Evolutionary conservation across 2,329 filamentous ascomycete species (phyloP).

Genomic region (Talaromyces albobiverticillius): DNA sequence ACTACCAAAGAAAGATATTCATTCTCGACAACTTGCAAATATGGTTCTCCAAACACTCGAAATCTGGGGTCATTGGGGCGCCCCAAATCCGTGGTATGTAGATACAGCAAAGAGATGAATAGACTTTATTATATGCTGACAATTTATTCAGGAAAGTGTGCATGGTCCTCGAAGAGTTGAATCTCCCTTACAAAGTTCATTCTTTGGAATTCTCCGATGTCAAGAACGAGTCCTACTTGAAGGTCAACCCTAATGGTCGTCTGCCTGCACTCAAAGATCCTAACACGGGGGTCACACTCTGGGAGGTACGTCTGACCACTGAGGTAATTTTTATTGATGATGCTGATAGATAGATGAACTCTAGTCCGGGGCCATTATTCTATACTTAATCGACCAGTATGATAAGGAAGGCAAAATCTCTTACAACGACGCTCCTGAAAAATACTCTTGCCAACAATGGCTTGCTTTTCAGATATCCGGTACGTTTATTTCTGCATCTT

Average conservation of each 20-base stretch:
- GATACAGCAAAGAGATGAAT: background rate
- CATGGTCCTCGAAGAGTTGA: slow-evolving; percentile 25
- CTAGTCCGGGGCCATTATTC: slow-evolving; percentile 19
- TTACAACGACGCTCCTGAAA: background rate
- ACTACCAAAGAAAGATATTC: too few relatives aligned
- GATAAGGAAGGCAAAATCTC: slow-evolving; percentile 8
- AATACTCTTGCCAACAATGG: slow-evolving; percentile 5
- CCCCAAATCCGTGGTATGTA: slow-evolving; percentile 26
- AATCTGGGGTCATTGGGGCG: slow-evolving; percentile 19
- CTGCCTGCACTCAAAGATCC: slow-evolving; percentile 11
- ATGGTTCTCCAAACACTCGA: slow-evolving; percentile 8
- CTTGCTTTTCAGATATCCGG: slow-evolving; percentile 10
- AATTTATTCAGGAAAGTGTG: slow-evolving; percentile 18
- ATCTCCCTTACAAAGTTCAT: slow-evolving; percentile 22
- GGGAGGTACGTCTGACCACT: slow-evolving; percentile 2
- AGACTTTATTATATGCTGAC: background rate
- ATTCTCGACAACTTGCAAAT: background rate
- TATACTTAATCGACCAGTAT: slow-evolving; percentile 7
- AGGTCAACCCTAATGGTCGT: slow-evolving; percentile 13
- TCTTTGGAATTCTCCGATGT: slow-evolving; percentile 20
- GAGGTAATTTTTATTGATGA: too few relatives aligned
- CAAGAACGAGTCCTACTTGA: slow-evolving; percentile 4
- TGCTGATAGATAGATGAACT: background rate
- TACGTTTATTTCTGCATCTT: background rate
- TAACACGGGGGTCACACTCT: slow-evolving; percentile 9